phyloP scores from a whole-genome alignment of 345 rosid genomes.

The Brassica incana region DNA sequence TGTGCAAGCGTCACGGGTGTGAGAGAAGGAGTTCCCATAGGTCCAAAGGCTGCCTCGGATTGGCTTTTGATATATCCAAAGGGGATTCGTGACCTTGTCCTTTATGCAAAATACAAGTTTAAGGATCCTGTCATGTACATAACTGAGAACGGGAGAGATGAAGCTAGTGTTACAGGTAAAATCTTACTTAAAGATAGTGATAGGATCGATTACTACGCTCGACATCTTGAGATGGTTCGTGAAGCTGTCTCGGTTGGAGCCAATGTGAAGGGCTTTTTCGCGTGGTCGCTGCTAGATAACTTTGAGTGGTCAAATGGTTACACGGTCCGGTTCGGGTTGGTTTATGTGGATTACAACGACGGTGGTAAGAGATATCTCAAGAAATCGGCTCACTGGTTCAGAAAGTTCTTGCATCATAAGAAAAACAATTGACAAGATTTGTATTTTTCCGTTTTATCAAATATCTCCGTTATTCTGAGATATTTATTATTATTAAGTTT shows the following conservation, averaged over 20 bases:
- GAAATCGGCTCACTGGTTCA: slow-evolving; percentile 34
- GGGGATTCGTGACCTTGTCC: slow-evolving; percentile 40
- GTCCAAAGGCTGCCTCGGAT: slow-evolving; percentile 36
- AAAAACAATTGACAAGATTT: not conserved
- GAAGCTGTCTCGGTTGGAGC: slow-evolving; percentile 33
- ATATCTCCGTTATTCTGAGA: not conserved
- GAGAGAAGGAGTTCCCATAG: slow-evolving; percentile 43
- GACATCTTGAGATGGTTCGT: slow-evolving; percentile 35
- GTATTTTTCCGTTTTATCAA: not conserved
- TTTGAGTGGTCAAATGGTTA: slow-evolving; percentile 36
- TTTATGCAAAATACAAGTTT: slow-evolving; percentile 36
- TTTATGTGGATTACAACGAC: slow-evolving; percentile 23
- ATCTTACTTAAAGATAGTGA: slow-evolving; percentile 27
- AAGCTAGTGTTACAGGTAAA: slow-evolving; percentile 7
- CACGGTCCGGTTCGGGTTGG: slow-evolving; percentile 29
- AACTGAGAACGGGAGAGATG: slow-evolving; percentile 46
- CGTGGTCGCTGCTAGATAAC: slow-evolving; percentile 39
- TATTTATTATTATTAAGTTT: not conserved
- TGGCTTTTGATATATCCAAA: slow-evolving; percentile 43
- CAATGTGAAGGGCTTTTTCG: slow-evolving; percentile 35
- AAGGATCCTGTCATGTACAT: slow-evolving; percentile 36
- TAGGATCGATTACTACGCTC: slow-evolving; percentile 33
- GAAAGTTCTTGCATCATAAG: slow-evolving; percentile 8
- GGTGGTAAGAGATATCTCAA: slow-evolving; percentile 23
- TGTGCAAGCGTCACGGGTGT: slow-evolving; percentile 30